Conservation (phyloP, 495 filamentous ascomycete genomes). For the Annulohypoxylon bovei region DNA sequence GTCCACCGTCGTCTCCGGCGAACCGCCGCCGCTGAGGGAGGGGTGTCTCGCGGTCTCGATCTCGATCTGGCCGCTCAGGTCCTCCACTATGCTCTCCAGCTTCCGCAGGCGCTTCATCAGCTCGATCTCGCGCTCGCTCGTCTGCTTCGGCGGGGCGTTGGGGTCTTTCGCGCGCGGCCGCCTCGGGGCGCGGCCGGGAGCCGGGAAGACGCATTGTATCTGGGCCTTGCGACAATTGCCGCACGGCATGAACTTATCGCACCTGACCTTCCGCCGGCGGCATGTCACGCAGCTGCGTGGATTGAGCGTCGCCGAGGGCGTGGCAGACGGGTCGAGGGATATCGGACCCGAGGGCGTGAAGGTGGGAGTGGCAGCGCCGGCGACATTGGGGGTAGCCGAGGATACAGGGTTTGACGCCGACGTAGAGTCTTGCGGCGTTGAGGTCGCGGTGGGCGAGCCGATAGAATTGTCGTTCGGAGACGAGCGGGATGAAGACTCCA, state of each 20-base stretch:
- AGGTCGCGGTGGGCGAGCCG: slow-evolving; percentile 25
- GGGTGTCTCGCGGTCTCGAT: slow-evolving; percentile 55
- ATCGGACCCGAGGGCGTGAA: slow-evolving; percentile 46
- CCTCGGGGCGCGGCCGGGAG: slow-evolving; percentile 81
- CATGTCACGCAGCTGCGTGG: slow-evolving; percentile 86
- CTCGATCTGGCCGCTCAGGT: slow-evolving; percentile 67
- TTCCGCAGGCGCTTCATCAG: slow-evolving; percentile 79
- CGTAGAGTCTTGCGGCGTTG: slow-evolving; percentile 33
- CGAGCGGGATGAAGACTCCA: slow-evolving; percentile 35
- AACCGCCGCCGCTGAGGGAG: slow-evolving; percentile 48
- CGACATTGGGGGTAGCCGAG: not conserved
- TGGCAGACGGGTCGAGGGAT: slow-evolving; percentile 55
- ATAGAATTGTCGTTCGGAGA: slow-evolving; percentile 39
- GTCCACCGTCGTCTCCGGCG: slow-evolving; percentile 50
- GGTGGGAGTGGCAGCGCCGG: slow-evolving; percentile 19
- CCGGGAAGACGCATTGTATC: slow-evolving; percentile 85
- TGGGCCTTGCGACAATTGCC: slow-evolving; percentile 82
- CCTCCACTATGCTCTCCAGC: slow-evolving; percentile 83
- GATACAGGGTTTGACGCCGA: slow-evolving; percentile 10
- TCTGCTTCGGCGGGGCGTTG: slow-evolving; percentile 60
- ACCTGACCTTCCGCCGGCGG: slow-evolving; percentile 83
- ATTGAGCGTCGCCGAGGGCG: slow-evolving; percentile 58
- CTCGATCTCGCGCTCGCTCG: slow-evolving; percentile 74
- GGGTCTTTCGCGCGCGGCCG: slow-evolving; percentile 70
- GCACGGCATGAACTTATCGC: slow-evolving; percentile 86